Conservation (phyloP, 2,329 filamentous ascomycete genomes). For the Westerdykella ornata region DNA sequence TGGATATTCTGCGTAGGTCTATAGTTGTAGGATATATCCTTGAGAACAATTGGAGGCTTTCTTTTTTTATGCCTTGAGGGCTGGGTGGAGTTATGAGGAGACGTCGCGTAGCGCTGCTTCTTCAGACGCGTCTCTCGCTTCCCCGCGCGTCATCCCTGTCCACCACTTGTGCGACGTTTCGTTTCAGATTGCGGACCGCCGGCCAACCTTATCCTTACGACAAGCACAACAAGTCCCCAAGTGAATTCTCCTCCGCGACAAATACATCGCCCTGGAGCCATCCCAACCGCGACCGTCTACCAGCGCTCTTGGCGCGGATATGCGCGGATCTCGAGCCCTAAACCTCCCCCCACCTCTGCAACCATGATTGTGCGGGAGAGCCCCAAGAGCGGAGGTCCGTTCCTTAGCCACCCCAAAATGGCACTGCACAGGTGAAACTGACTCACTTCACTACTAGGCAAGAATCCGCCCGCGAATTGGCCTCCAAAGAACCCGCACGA, state of each 20-base stretch:
- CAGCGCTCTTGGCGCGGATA: constrained; percentile 18
- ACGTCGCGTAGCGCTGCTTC: neutral
- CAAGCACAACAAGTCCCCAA: constrained; percentile 10
- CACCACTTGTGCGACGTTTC: neutral
- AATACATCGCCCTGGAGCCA: too few species aligned
- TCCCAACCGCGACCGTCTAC: too few species aligned
- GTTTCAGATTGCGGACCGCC: constrained; percentile 21
- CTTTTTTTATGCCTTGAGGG: neutral
- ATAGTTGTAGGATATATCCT: constrained; percentile 3
- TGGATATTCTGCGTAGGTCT: neutral
- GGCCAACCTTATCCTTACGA: constrained; percentile 21
- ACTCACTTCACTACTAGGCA: constrained; percentile 25
- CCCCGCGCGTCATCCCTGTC: constrained; percentile 24
- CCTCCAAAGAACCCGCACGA: constrained; percentile 58
- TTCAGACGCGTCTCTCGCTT: constrained; percentile 13
- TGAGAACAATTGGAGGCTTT: constrained; percentile 2
- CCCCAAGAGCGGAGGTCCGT: constrained; percentile 38
- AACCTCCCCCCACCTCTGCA: constrained; percentile 15
- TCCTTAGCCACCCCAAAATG: neutral
- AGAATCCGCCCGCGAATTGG: constrained; percentile 45
- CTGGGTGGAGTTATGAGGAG: constrained; percentile 1
- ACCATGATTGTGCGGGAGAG: constrained; percentile 45
- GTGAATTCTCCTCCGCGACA: neutral
- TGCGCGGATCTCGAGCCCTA: constrained; percentile 17
- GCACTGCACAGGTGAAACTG: constrained; percentile 9